Evolutionary conservation across 75 land plant species (phyloP).

Genomic region (Pinus albicaulis): DNA sequence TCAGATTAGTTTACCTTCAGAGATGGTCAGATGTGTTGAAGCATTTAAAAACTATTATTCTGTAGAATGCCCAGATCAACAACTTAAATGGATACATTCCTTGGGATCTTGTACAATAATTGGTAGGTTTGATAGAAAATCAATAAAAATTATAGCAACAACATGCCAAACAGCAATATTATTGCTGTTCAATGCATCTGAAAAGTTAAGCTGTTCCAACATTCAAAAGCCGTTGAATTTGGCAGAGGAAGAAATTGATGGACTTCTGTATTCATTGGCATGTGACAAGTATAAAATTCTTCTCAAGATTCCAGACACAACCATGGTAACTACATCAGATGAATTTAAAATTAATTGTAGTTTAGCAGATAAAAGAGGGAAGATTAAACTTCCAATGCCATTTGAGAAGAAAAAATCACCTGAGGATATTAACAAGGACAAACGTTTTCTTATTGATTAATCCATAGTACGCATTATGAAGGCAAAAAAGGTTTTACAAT

Average conservation of each 20-base stretch:
- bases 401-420: constrained; percentile 86
- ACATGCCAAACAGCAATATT: constrained; percentile 83
- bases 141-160: constrained; percentile 72
- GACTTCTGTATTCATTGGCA: constrained; percentile 79
- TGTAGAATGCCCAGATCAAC: constrained; percentile 70
- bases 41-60: constrained; percentile 74
- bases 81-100: constrained; percentile 87
- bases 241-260: constrained; percentile 37
- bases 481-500: constrained; percentile 69
- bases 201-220: constrained; percentile 37
- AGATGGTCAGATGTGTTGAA: constrained; percentile 88
- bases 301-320: constrained; percentile 65
- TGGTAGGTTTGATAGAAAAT: constrained; percentile 79
- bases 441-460: constrained; percentile 85
- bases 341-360: constrained; percentile 82
- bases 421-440: constrained; percentile 83
- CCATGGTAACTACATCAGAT: constrained; percentile 59
- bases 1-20: constrained; percentile 85
- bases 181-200: constrained; percentile 65
- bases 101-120: constrained; percentile 76
- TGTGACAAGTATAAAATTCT: constrained; percentile 84
- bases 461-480: constrained; percentile 93
- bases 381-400: constrained; percentile 73
- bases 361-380: constrained; percentile 81
- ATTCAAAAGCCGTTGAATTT: constrained; percentile 39